Base-by-base conservation (phyloP, 2,329 filamentous ascomycete genomes). In the Fusarium sp. region DNA sequence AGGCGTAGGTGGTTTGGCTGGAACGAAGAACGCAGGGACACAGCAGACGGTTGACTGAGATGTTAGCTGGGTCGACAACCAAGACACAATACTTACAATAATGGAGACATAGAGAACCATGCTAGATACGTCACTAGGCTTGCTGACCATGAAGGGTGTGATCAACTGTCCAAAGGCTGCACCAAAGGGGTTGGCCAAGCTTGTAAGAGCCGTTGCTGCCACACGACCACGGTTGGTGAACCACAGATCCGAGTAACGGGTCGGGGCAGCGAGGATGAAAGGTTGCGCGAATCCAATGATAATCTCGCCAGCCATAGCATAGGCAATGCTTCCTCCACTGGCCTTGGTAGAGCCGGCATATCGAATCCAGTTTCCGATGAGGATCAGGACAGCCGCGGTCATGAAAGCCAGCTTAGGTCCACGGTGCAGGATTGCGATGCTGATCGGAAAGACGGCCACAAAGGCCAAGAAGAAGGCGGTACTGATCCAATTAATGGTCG, bases 191-290 rank as follows among this genome's bases (percentile, higher is more conserved):
- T 98, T 98, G 5, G 96, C 94, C 67, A 98, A 84, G 69, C 92
- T 95, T 24, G 93, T 92, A 38, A 98, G 79, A 1, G 96, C 96
- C 1, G 96, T 98, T 20, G 96, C 96, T 63, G 93, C 92, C 14
- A 98, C 93, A 64, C 96, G 90, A 9, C 95, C 96, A 13, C 87
- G 85, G 77, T 93, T 92, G 2, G 94, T 95, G 84, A 98, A 98
- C 96, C 96, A 98, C 69, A 98, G 86, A 80, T 98, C 95, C 64
- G 94, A 96, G 83, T 97, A 99, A 71, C 94, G 88, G 0, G 96
- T 96, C 1, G 96, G 96, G 0, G 96, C 94, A 8, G 93, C 91
- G 11, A 98, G 89, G 14, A 97, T 94, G 81, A 98, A 98, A 0
- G 96, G 95, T 80, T 99, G 96, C 1, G 94, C 92, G 42, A 98